phyloP scores from a whole-genome alignment of 352 stramenopile species.

The Hyaloperonospora brassicae region DNA sequence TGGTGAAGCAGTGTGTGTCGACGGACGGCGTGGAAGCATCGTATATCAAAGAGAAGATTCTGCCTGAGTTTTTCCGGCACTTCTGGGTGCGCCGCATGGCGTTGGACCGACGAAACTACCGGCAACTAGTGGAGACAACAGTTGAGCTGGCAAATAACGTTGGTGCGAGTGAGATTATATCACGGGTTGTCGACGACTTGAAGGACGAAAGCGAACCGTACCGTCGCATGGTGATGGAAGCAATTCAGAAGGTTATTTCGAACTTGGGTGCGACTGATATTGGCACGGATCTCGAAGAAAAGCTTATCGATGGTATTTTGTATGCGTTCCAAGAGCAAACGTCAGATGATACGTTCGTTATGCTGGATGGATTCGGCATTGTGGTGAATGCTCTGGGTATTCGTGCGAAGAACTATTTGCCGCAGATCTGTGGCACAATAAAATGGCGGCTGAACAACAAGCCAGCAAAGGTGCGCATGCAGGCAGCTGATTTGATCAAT shows the following conservation, averaged over 20 bases:
- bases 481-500: conserved; percentile 97
- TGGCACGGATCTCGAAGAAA: conserved; percentile 94
- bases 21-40: conserved; percentile 97
- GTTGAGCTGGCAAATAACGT: conserved; percentile 98
- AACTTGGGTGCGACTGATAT: conserved; percentile 96
- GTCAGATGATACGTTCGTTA: conserved; percentile 90
- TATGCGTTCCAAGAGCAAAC: conserved; percentile 98
- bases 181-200: conserved; percentile 95
- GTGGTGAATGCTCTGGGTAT: conserved; percentile 97
- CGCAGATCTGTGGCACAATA: conserved; percentile 98
- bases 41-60: conserved; percentile 96
- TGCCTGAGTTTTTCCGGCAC: conserved; percentile 98
- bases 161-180: conserved; percentile 97
- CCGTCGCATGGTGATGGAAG: conserved; percentile 99
- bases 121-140: conserved; percentile 98
- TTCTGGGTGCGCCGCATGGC: conserved; percentile 99
- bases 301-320: conserved; percentile 98
- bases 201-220: conserved; percentile 99
- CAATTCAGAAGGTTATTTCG: conserved; percentile 96
- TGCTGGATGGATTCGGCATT: conserved; percentile 97
- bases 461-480: conserved; percentile 96
- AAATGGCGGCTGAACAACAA: conserved; percentile 99
- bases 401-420: conserved; percentile 96
- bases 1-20: conserved; percentile 96
- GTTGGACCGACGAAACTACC: conserved; percentile 96